Percentiles rank a stretch among this genome's conserved stretches.
These are phyloP conservation scores for Fonsecaea pugnacius DNA, from an alignment of 2,329 filamentous ascomycete species.

Conservation along the genomic window DNA sequence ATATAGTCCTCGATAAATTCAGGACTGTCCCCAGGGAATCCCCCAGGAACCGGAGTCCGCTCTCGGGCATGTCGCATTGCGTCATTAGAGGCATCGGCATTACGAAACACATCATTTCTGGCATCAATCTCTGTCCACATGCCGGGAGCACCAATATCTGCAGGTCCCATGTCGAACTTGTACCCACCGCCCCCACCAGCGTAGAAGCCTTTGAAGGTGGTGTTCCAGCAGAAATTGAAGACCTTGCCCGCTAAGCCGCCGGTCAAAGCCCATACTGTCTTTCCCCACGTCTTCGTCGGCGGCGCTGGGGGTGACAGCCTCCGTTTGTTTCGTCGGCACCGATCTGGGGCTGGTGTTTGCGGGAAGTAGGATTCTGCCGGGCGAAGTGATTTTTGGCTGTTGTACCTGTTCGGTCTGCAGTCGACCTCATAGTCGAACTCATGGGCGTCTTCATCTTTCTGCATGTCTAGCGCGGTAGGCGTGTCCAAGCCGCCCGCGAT, in stretches of 20 bases:
- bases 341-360: conserved; percentile 23
- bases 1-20: conserved; percentile 53
- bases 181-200: conserved; percentile 81
- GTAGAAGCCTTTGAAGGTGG: conserved; percentile 79
- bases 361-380: conserved; percentile 33
- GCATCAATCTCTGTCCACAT: conserved; percentile 41
- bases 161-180: conserved; percentile 51
- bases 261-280: conserved; percentile 49
- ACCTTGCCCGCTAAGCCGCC: conserved; percentile 66
- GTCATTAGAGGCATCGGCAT: conserved; percentile 22
- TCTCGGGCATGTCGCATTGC: conserved; percentile 25
- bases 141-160: conserved; percentile 35
- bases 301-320: conserved; percentile 22
- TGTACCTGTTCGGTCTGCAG: conserved; percentile 51
- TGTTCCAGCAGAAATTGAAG: conserved; percentile 78
- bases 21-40: conserved; percentile 53
- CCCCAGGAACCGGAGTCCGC: conserved; percentile 57
- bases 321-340: conserved; percentile 6
- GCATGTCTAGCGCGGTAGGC: conserved; percentile 37
- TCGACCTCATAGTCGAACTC: conserved; percentile 44
- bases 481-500: conserved; percentile 44
- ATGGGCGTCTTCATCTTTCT: conserved; percentile 34
- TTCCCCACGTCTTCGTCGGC: conserved; percentile 44
- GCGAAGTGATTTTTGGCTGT: conserved; percentile 40
- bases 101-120: conserved; percentile 39